Conservation (phyloP, 2,329 filamentous ascomycete genomes). For the Zasmidium angulare region DNA sequence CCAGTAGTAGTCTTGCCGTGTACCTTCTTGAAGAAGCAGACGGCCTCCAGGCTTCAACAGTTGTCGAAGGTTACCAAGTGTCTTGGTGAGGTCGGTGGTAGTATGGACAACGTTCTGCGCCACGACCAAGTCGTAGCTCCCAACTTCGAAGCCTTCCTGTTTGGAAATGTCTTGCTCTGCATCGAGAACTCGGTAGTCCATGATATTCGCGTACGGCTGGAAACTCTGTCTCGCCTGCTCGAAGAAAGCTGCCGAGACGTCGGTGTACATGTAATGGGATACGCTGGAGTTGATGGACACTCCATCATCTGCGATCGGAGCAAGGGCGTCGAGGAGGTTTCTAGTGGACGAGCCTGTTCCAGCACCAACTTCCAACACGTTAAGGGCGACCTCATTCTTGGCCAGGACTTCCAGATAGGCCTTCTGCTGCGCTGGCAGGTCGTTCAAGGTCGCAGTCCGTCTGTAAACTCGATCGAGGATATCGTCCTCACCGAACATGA, state of each 20-base stretch:
- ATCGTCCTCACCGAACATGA: no score
- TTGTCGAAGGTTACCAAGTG: constrained; percentile 18
- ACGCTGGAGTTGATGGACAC: no score
- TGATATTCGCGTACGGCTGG: constrained; percentile 22
- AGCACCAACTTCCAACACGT: no score
- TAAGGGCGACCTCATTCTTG: no score
- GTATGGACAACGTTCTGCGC: constrained; percentile 25
- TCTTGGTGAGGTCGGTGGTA: constrained; percentile 15
- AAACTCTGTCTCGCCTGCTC: constrained; percentile 36
- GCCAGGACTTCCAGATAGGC: no score
- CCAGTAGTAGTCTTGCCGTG: neutral
- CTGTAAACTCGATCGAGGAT: no score
- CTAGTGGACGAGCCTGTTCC: no score
- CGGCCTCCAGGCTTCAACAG: constrained; percentile 25
- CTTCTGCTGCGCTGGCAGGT: no score
- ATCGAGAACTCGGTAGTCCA: constrained; percentile 35
- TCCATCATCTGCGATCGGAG: no score
- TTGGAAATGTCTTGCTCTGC: constrained; percentile 28
- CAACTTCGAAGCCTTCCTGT: constrained; percentile 34
- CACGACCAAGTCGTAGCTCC: constrained; percentile 26
- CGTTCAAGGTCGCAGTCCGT: no score
- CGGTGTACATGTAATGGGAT: constrained; percentile 26
- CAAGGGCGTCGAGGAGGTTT: no score
- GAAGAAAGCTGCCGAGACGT: constrained; percentile 45
- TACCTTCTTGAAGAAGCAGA: constrained; percentile 8